Evolutionary conservation across 2,329 filamentous ascomycete genomes (phyloP), one percentile per base, ranked within the genome.

Genomic region (Pseudogymnoascus sp.): DNA sequence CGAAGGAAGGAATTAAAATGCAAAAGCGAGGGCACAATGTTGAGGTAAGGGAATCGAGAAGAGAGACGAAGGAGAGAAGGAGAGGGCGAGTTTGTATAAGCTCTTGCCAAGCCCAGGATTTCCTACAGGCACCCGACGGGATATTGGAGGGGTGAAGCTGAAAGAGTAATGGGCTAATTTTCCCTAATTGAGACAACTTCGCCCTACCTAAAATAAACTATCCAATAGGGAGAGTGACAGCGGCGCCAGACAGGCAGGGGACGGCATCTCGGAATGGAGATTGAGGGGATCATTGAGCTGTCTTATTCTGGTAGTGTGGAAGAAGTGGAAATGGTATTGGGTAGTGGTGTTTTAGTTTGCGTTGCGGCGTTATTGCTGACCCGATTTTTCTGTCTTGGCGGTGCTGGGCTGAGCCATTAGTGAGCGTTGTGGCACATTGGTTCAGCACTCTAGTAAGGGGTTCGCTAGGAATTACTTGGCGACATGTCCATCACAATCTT

Each of bases 401-500:
- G 9, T 55, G 28, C 9, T 33, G 11, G 28, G 28, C 16, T 12
- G 49, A 21, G n/a, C 49, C 49, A 33, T 18, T 14, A 14, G 3
- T 12, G n/a, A 55, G 49, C 21, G 9, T 21, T 55, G 28, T 55
- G 28, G 28, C 49, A 31, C 14, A 33, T 12, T 31, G n/a, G n/a
- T 12, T 33, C 14, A 52, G 45, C 25, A 4, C 21, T 52, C 45
- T 52, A 52, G 49, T 55, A 55, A 55, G 49, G 49, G 49, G 49
- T 33, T 33, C 5, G 14, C n/a, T 25, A 21, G 49, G n/a, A 6
- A 55, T 33, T 35, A 12, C 49, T 55, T 55, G 9, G 28, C 49
- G 49, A 55, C 28, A 33, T 55, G 49, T 16, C 28, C 49, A 55
- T 55, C 49, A 35, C 49, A 55, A 55, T 55, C 49, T 55, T 55